Evolutionary conservation across 2,329 filamentous ascomycete species (phyloP), one percentile per base, ranked within the genome.

Genomic region (Fusarium compactum): DNA sequence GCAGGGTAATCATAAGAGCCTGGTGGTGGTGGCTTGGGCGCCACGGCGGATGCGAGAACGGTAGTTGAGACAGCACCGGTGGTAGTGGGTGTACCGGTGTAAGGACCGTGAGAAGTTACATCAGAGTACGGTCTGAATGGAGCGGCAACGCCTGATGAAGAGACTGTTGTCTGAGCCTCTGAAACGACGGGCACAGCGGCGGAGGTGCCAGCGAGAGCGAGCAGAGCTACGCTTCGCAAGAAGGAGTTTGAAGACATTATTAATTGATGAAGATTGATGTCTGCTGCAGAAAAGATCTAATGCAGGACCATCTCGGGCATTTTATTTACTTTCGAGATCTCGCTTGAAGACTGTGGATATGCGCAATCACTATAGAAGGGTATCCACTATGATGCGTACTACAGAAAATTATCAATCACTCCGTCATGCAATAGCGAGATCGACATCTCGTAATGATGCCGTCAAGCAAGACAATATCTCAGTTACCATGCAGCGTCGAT

Each of bases 1-100:
- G 89, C 87, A 12, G 91, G 91, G 77, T 96, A 96, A 50, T 87
- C 87, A 40, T 89, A 91, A 6, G 90, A 90, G 10, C 86, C 88
- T 0, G 86, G 84, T 30, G 86, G 85, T 1, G 90, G 85, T 14
- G 89, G 88, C 1, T 86, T 77, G 86, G 80, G 52, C 18, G 34
- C 34, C 18, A 95, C 86, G 2, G 86, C 86, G 1, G 87, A 79
- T 0, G 87, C 89, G 0, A 90, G 67, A 1, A 89, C 84, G 1
- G 80, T 82, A 5, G 86, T 91, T 10, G 85, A 86, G 5, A 92
- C 78, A 24, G 92, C 92, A 6, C 92, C 92, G 0, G 89, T 93
- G 0, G 88, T 92, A 0, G 90, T 92, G 0, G 84, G 78, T 1
- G 86, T 85, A 5, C 92, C 92, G 5, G 81, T 87, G 78, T 84